Evolutionary conservation across 805 yeast species (phyloP).

Genomic region (Ogataea ganodermae): DNA sequence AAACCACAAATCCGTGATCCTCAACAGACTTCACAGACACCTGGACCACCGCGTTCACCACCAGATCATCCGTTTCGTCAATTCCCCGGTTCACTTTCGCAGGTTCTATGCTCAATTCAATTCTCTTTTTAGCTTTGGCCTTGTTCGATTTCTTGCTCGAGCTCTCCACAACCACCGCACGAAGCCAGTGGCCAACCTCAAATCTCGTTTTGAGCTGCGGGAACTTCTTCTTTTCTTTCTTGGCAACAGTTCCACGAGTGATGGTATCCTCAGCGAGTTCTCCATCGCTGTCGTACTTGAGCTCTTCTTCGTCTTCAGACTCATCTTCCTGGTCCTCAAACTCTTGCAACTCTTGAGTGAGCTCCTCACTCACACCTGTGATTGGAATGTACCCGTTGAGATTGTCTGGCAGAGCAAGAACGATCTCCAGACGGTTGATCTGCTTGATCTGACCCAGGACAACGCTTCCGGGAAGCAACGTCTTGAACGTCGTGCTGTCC

Average conservation of each 20-base stretch:
- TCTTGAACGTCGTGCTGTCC: slow-evolving; percentile 63
- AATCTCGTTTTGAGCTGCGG: slow-evolving; percentile 62
- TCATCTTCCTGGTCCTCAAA: slow-evolving; percentile 52
- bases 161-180: slow-evolving; percentile 69
- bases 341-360: slow-evolving; percentile 58
- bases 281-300: slow-evolving; percentile 35
- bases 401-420: slow-evolving; percentile 76
- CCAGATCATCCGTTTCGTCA: slow-evolving; percentile 63
- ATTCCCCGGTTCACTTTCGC: slow-evolving; percentile 62
- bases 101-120: slow-evolving; percentile 76
- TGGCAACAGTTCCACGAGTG: slow-evolving; percentile 21
- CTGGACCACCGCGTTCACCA: slow-evolving; percentile 66
- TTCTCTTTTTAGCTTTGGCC: slow-evolving; percentile 52
- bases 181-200: slow-evolving; percentile 78
- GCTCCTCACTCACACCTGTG: slow-evolving; percentile 65
- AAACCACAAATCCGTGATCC: slow-evolving; percentile 87
- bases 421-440: slow-evolving; percentile 63
- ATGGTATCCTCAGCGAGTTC: slow-evolving; percentile 34
- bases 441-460: slow-evolving; percentile 75
- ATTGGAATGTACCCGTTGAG: slow-evolving; percentile 77
- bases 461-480: slow-evolving; percentile 66
- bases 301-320: slow-evolving; percentile 27
- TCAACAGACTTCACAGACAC: slow-evolving; percentile 77
- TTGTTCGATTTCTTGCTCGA: slow-evolving; percentile 38
- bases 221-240: slow-evolving; percentile 40